A percentile compares a stretch with the other conserved stretches of the same genome.
These are phyloP conservation scores for Starmerella stigmatis DNA, from an alignment of 805 yeast species.

Conservation along the genomic window DNA sequence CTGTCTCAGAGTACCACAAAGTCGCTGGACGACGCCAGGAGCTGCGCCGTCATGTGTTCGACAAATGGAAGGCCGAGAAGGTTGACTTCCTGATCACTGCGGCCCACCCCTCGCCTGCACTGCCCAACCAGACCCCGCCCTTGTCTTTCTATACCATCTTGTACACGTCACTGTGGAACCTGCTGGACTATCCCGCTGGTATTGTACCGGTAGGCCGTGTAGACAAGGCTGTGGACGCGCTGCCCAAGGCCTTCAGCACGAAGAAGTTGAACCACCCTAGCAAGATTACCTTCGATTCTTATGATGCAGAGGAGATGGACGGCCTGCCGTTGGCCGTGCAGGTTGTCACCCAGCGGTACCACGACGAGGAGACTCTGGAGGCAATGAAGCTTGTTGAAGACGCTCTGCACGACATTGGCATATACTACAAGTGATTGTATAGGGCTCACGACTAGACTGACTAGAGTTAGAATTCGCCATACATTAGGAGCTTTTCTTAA, in stretches of 20 bases:
- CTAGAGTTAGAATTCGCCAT: too few species aligned
- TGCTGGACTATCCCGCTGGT: slow-evolving; percentile 47
- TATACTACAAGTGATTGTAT: not conserved
- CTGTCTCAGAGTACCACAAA: slow-evolving; percentile 30
- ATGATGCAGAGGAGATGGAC: slow-evolving; percentile 43
- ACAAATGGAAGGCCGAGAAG: slow-evolving; percentile 31
- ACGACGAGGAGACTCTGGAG: slow-evolving; percentile 51
- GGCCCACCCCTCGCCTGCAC: slow-evolving; percentile 37
- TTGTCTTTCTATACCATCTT: slow-evolving; percentile 33
- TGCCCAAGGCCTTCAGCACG: slow-evolving; percentile 27
- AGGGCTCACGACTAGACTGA: too few species aligned
- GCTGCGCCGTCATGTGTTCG: slow-evolving; percentile 29
- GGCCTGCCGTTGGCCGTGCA: slow-evolving; percentile 58
- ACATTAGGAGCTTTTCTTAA: too few species aligned
- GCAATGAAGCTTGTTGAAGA: slow-evolving; percentile 37
- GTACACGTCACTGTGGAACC: slow-evolving; percentile 48
- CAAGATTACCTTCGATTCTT: slow-evolving; percentile 35
- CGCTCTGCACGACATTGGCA: slow-evolving; percentile 9
- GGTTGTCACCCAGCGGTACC: slow-evolving; percentile 46
- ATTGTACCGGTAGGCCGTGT: slow-evolving; percentile 50
- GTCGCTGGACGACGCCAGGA: slow-evolving; percentile 31
- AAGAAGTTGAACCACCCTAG: slow-evolving; percentile 34
- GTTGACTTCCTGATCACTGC: slow-evolving; percentile 34
- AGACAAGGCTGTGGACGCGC: slow-evolving; percentile 31
- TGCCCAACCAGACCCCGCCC: slow-evolving; percentile 30